These are phyloP conservation scores for Rutidosis leptorrhynchoides DNA, from an alignment of 129 eudicot species.

Conservation along the genomic window DNA sequence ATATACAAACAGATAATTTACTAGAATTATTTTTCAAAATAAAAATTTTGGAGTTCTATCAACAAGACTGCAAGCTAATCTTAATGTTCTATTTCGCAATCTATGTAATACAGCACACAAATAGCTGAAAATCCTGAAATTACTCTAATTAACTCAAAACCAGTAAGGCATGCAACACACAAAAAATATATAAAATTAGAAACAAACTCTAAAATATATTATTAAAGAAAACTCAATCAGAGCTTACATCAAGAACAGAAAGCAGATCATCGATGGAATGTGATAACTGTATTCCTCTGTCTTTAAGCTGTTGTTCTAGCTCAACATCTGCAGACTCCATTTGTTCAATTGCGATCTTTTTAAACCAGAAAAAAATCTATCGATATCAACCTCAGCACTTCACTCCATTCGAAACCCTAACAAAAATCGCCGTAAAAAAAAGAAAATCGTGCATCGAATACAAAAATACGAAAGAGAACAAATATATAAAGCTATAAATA, in stretches of 20 bases:
- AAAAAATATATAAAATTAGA: slow-evolving; percentile 11
- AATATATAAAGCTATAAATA: background rate
- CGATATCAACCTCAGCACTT: slow-evolving; percentile 33
- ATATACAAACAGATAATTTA: background rate
- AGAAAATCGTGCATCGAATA: slow-evolving; percentile 22
- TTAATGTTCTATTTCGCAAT: background rate
- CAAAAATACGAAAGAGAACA: background rate
- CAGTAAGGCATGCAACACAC: background rate
- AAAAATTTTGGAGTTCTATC: background rate
- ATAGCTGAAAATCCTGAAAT: too few relatives aligned
- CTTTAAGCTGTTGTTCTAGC: slow-evolving; percentile 57
- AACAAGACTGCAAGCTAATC: background rate
- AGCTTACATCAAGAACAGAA: slow-evolving; percentile 74
- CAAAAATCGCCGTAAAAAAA: slow-evolving; percentile 22
- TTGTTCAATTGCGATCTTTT: slow-evolving; percentile 23
- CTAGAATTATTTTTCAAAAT: background rate
- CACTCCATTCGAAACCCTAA: slow-evolving; percentile 35
- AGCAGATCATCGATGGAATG: slow-evolving; percentile 60
- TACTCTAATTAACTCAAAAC: slow-evolving; percentile 2
- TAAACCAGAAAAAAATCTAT: slow-evolving; percentile 26
- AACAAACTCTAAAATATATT: slow-evolving; percentile 3
- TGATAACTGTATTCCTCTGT: slow-evolving; percentile 48
- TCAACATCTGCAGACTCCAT: slow-evolving; percentile 29
- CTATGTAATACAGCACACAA: background rate
- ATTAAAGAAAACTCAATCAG: background rate